Base-by-base conservation (phyloP, 306 rosid genomes). In the Ceratonia siliqua region DNA sequence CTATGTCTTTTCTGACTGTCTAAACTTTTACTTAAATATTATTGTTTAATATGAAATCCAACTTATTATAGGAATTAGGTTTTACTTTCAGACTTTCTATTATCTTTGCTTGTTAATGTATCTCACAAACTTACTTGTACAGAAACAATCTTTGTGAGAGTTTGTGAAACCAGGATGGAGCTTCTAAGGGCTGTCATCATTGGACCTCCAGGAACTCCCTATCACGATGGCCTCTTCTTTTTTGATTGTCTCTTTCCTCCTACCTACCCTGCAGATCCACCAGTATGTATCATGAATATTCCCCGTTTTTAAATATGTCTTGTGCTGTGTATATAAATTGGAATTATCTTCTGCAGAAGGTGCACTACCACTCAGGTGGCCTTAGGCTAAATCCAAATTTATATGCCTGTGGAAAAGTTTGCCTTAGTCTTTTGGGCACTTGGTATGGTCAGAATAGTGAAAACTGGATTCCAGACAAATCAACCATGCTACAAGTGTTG, bases 401-500 rank as follows among this genome's bases (percentile, higher is more conserved):
- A 71, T 91, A 91, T 74, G 33, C 77, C 0, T 82, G 88, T 81
- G 97, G 97, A 72, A 91, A 82, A 83, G 97, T 91, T 30, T 89
- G 97, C 85, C 91, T 91, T 13, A 91, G 94, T 80, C 97, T 91
- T 66, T 68, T 91, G 71, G 97, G 95, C 56, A 91, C 97, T 6
- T 91, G 97, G 94, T 80, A 62, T 57, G 95, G 97, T 57, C 75
- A 30, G 49, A 80, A 73, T 21, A 82, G 46, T 7, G 97, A 91
- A 76, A 91, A 85, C 75, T 91, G 97, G 97, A 72, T 87, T 57
- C 75, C 92, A 4, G 88, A 83, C 22, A 80, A 81, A 61, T 91
- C 97, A 58, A 91, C 94, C 71, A 91, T 91, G 97, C 88, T 91
- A 27, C 97, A 91, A 81, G 97, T 91, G 66, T 81, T 91, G 86